Evolutionary conservation across 1,284 basidiomycete genomes (phyloP).

Genomic region (Tylopilus sp.): DNA sequence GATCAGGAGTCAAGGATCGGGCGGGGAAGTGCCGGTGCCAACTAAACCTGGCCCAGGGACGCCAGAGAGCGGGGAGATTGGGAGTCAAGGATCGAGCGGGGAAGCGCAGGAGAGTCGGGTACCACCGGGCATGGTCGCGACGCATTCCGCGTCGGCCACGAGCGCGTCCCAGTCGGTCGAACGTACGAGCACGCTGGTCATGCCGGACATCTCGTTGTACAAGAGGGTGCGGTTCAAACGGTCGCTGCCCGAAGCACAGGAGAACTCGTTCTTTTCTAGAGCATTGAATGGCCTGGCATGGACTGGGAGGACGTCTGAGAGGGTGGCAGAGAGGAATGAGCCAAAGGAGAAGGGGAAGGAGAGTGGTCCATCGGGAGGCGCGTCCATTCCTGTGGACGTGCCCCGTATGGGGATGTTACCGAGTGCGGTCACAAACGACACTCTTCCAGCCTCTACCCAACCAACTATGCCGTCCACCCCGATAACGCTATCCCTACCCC

Average conservation of each 20-base stretch:
- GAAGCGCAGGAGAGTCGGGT: background rate
- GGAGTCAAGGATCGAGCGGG: conserved; percentile 1
- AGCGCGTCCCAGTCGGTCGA: conserved; percentile 3
- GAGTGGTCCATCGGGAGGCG: background rate
- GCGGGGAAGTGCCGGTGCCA: background rate
- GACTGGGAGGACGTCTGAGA: background rate
- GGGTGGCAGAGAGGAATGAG: background rate
- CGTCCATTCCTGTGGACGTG: background rate
- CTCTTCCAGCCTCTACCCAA: background rate
- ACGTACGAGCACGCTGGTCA: conserved; percentile 4
- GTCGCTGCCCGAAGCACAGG: conserved; percentile 1
- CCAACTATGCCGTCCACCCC: background rate
- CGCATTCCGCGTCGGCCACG: background rate
- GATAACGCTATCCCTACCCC: background rate
- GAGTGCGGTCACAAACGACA: background rate
- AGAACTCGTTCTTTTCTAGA: conserved; percentile 29
- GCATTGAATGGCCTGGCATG: conserved; percentile 9
- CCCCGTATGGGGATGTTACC: background rate
- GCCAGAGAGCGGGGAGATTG: conserved; percentile 21
- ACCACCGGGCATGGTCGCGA: background rate
- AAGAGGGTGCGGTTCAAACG: conserved; percentile 23
- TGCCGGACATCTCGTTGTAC: conserved; percentile 28
- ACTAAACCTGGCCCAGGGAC: background rate
- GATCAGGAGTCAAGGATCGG: conserved; percentile 8
- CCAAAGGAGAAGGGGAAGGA: background rate